Conservation (phyloP, 176 grass and related monocot species). For the Microstegium vimineum region DNA sequence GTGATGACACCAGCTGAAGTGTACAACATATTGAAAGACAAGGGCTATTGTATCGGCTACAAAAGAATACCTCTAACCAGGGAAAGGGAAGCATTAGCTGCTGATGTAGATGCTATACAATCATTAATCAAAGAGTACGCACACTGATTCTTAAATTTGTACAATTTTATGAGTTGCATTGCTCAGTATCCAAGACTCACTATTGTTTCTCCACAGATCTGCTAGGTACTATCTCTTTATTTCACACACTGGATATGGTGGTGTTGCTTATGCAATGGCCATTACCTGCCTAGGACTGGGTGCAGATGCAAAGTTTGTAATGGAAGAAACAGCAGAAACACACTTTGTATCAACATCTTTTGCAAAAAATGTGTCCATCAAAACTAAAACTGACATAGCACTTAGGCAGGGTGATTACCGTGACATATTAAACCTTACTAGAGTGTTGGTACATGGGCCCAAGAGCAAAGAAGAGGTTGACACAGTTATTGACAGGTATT, state of each 20-base stretch:
- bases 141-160: constrained; percentile 12
- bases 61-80: constrained; percentile 90
- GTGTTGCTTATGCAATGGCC: constrained; percentile 95
- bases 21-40: constrained; percentile 55
- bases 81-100: constrained; percentile 94
- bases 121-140: constrained; percentile 71
- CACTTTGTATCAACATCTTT: constrained; percentile 83
- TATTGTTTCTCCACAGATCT: constrained; percentile 57
- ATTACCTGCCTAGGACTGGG: constrained; percentile 77
- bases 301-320: constrained; percentile 76
- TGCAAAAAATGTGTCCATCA: constrained; percentile 37
- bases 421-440: constrained; percentile 96
- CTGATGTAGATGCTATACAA: constrained; percentile 92
- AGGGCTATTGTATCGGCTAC: constrained; percentile 77
- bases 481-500: constrained; percentile 79
- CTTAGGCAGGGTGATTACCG: constrained; percentile 89
- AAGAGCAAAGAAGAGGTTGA: constrained; percentile 98
- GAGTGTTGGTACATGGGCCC: constrained; percentile 84
- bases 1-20: constrained; percentile 87
- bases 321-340: constrained; percentile 83
- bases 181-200: constrained; percentile 7
- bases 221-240: constrained; percentile 88
- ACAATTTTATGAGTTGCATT: not conserved
- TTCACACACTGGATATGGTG: constrained; percentile 89
- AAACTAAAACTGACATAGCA: constrained; percentile 46